These are phyloP conservation scores for Wolfiporia cocos DNA, from an alignment of 1,284 basidiomycete genomes.

Conservation along the genomic window DNA sequence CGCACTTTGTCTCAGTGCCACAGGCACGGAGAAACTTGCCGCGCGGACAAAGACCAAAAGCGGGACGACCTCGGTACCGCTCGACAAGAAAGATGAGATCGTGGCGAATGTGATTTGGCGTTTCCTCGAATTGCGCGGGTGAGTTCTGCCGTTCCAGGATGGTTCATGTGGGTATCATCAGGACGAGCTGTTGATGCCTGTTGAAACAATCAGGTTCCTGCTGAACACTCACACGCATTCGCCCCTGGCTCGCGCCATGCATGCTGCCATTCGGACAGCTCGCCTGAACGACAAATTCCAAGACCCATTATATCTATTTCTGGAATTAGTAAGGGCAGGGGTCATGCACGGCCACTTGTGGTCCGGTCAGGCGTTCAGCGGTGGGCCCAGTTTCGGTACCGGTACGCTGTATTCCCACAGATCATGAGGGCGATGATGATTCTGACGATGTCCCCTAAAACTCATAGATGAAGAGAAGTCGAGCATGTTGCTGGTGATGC, in stretches of 20 bases:
- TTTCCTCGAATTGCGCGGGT: constrained; percentile 94
- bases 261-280: constrained; percentile 69
- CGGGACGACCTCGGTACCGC: constrained; percentile 33
- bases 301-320: constrained; percentile 89
- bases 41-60: constrained; percentile 65
- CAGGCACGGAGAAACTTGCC: constrained; percentile 74
- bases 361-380: constrained; percentile 85
- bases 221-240: constrained; percentile 87
- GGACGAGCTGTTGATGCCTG: neutral
- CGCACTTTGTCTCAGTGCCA: constrained; percentile 89
- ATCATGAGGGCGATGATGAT: constrained; percentile 15
- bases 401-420: constrained; percentile 42
- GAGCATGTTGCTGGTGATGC: constrained; percentile 93
- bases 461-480: constrained; percentile 80
- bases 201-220: constrained; percentile 61
- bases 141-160: too few relatives aligned
- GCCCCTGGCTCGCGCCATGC: constrained; percentile 86
- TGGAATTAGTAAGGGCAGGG: constrained; percentile 90
- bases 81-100: constrained; percentile 98
- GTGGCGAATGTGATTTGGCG: constrained; percentile 99
- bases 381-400: constrained; percentile 91
- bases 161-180: too few relatives aligned
- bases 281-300: constrained; percentile 98
- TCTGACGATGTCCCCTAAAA: constrained; percentile 6
- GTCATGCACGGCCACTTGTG: constrained; percentile 94